Evolutionary conservation across 1,139 yeast species (phyloP).

Genomic region (Keqinozyma sinolaborantium): DNA sequence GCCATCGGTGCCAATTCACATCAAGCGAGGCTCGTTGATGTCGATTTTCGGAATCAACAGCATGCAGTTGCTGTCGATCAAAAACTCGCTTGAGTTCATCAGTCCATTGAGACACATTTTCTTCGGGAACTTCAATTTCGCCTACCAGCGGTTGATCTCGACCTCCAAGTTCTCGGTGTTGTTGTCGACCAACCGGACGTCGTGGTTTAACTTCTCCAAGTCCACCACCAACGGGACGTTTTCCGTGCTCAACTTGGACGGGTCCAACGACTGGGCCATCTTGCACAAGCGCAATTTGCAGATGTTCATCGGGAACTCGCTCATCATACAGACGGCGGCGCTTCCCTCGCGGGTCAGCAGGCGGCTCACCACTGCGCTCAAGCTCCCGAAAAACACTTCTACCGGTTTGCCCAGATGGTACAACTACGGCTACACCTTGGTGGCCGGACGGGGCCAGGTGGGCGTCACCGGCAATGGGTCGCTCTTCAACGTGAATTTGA

Average conservation of each 20-base stretch:
- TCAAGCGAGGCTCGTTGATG: conserved; percentile 46
- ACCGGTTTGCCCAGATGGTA: conserved; percentile 37
- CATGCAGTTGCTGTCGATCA: conserved; percentile 19
- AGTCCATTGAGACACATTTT: conserved; percentile 37
- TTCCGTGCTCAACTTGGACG: conserved; percentile 45
- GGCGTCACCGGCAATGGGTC: conserved; percentile 58
- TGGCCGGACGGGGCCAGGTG: conserved; percentile 58
- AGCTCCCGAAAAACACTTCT: conserved; percentile 15
- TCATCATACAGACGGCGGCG: conserved; percentile 30
- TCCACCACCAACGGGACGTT: conserved; percentile 13
- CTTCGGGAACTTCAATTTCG: conserved; percentile 37
- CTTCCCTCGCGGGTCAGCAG: conserved; percentile 41
- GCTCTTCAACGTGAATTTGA: conserved; percentile 46
- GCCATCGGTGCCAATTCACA: conserved; percentile 52
- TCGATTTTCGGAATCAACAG: conserved; percentile 38
- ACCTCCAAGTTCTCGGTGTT: conserved; percentile 46
- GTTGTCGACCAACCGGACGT: conserved; percentile 21
- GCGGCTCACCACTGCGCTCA: conserved; percentile 20
- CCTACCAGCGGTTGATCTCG: conserved; percentile 44
- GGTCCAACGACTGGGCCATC: conserved; percentile 60
- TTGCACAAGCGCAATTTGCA: conserved; percentile 45
- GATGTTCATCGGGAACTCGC: conserved; percentile 49
- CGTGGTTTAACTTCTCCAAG: conserved; percentile 12
- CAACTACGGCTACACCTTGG: conserved; percentile 39
- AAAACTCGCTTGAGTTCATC: conserved; percentile 26